phyloP scores from a whole-genome alignment of 352 stramenopile species.

The Globisporangium middletonii region DNA sequence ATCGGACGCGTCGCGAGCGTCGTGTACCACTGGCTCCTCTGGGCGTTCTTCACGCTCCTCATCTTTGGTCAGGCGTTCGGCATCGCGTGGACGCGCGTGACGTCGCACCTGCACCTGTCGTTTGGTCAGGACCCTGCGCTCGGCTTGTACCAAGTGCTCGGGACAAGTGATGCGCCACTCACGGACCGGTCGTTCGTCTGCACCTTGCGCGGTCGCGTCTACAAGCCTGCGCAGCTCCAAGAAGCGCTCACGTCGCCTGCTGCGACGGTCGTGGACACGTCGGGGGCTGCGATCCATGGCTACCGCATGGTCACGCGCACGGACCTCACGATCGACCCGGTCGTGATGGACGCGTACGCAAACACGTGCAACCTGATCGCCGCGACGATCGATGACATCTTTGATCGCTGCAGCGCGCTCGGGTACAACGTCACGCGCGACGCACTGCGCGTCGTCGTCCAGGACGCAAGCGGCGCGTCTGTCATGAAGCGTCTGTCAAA shows the following conservation, averaged over 20 bases:
- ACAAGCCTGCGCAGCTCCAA: conserved; percentile 25
- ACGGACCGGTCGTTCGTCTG: conserved; percentile 36
- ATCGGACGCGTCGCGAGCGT: conserved; percentile 5
- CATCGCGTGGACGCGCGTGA: conserved; percentile 16
- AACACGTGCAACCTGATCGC: conserved; percentile 3
- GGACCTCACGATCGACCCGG: neutral
- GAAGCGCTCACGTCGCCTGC: neutral
- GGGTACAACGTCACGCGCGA: conserved; percentile 22
- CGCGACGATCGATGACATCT: conserved; percentile 15
- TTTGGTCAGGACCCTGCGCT: conserved; percentile 8
- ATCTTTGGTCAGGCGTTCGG: conserved; percentile 27
- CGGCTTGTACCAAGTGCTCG: conserved; percentile 15
- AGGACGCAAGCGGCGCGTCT: conserved; percentile 1
- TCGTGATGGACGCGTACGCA: neutral
- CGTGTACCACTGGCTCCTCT: conserved; percentile 27
- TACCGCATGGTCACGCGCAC: conserved; percentile 21
- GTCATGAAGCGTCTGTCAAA: conserved; percentile 9
- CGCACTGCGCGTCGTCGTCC: conserved; percentile 10
- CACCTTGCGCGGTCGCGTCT: conserved; percentile 15
- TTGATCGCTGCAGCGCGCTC: conserved; percentile 10
- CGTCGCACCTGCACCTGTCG: conserved; percentile 1
- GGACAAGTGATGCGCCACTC: conserved; percentile 41
- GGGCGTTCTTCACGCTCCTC: conserved; percentile 20
- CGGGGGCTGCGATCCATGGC: conserved; percentile 13
- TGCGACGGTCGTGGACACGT: conserved; percentile 9